Conservation (phyloP, 225 moss, liverwort and hornwort genomes). For the Asterella californica region DNA sequence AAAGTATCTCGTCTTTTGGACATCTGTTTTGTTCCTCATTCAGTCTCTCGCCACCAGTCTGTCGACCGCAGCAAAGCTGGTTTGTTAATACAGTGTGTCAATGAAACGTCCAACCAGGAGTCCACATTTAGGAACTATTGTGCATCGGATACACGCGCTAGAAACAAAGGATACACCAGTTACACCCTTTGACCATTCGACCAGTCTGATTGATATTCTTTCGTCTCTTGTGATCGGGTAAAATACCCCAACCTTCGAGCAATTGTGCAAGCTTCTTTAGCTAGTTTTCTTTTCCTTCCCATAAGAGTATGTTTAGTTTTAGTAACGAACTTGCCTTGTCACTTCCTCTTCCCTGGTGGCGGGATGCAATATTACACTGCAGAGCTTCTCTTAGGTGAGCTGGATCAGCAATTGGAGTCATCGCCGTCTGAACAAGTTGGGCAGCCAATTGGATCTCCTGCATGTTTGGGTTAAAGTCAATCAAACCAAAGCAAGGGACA, state of each 20-base stretch:
- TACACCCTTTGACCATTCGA: not conserved
- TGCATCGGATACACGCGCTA: not conserved
- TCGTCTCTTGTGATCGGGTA: not conserved
- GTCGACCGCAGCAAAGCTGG: not conserved
- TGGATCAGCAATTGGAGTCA: slow-evolving; percentile 49
- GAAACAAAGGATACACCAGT: not conserved
- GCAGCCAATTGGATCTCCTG: slow-evolving; percentile 45
- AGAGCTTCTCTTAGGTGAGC: slow-evolving; percentile 48
- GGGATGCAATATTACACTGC: slow-evolving; percentile 41
- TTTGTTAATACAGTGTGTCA: not conserved
- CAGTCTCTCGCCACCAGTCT: not conserved
- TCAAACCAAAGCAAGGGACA: slow-evolving; percentile 30
- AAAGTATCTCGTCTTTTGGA: not conserved
- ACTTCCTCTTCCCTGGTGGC: slow-evolving; percentile 28
- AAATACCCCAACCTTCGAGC: not conserved
- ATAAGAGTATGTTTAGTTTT: slow-evolving; percentile 7
- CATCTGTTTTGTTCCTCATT: not conserved
- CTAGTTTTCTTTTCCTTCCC: not conserved
- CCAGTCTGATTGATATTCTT: not conserved
- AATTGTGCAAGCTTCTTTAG: not conserved
- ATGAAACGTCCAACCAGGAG: not conserved
- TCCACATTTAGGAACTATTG: not conserved
- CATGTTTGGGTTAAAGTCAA: slow-evolving; percentile 34
- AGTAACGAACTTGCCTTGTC: slow-evolving; percentile 30
- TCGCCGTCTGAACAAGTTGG: slow-evolving; percentile 43